These are phyloP conservation scores for Myochromella boudieri DNA, from an alignment of 768 basidiomycete genomes.

Conservation along the genomic window DNA sequence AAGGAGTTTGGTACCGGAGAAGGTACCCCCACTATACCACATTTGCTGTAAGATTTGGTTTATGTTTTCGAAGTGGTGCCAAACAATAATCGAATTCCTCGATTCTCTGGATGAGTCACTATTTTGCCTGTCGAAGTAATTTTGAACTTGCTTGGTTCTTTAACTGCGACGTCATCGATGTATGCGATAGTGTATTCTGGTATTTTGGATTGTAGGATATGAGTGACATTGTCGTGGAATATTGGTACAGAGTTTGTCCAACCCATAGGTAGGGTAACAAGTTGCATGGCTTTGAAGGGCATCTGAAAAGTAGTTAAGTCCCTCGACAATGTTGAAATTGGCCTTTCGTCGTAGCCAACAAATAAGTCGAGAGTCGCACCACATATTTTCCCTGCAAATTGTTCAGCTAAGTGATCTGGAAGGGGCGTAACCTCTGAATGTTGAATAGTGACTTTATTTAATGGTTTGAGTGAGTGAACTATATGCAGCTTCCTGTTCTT, in stretches of 20 bases:
- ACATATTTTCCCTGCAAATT: conserved; percentile 24
- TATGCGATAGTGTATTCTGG: conserved; percentile 33
- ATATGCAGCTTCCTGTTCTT: conserved; percentile 26
- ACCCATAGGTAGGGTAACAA: conserved; percentile 22
- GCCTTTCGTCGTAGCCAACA: conserved; percentile 34
- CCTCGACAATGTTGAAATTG: conserved; percentile 17
- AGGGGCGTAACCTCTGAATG: conserved; percentile 34
- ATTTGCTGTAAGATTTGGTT: background rate
- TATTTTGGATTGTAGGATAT: conserved; percentile 39
- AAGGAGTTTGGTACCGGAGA: background rate
- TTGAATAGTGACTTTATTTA: conserved; percentile 36
- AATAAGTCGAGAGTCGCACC: conserved; percentile 33
- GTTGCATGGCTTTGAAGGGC: conserved; percentile 29
- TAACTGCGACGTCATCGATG: conserved; percentile 38
- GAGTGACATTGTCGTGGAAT: conserved; percentile 37
- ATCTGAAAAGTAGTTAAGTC: conserved; percentile 45
- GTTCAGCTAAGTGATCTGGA: conserved; percentile 31
- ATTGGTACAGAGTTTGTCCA: conserved; percentile 28
- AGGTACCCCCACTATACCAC: too few species aligned
- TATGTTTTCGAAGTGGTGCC: background rate
- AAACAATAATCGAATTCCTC: background rate
- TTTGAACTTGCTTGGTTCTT: too few species aligned
- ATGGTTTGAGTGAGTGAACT: conserved; percentile 37
- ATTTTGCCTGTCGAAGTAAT: too few species aligned
- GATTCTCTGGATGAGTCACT: background rate